phyloP scores from a whole-genome alignment of 2,329 filamentous ascomycete genomes.

The Colletotrichum spaethianum region DNA sequence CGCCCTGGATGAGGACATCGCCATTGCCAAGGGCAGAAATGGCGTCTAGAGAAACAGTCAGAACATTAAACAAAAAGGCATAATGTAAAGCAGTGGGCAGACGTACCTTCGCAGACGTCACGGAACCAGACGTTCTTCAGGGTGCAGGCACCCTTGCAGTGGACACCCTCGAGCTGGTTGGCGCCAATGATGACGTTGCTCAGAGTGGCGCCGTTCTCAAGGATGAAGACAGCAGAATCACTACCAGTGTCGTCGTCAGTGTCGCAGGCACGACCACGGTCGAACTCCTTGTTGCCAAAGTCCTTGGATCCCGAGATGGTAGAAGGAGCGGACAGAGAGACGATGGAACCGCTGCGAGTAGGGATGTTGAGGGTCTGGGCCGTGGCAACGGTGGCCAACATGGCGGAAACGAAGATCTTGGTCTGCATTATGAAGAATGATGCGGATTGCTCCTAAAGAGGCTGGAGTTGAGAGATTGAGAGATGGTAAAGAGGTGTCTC shows the following conservation, averaged over 20 bases:
- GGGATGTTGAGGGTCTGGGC: conserved; percentile 46
- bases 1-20: conserved; percentile 47
- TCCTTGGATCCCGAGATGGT: conserved; percentile 42
- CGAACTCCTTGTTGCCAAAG: conserved; percentile 44
- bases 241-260: conserved; percentile 43
- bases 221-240: conserved; percentile 63
- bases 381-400: conserved; percentile 35
- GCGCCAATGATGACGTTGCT: conserved; percentile 68
- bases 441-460: neutral
- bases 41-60: conserved; percentile 7
- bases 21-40: conserved; percentile 38
- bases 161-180: conserved; percentile 65
- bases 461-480: neutral
- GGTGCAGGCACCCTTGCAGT: conserved; percentile 63
- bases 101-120: conserved; percentile 54
- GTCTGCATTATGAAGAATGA: conserved; percentile 30
- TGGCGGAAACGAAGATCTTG: conserved; percentile 33
- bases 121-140: conserved; percentile 56
- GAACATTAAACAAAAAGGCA: too few relatives aligned
- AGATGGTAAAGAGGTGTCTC: neutral
- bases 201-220: conserved; percentile 64
- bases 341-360: conserved; percentile 43
- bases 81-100: accelerated
- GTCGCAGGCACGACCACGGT: conserved; percentile 43
- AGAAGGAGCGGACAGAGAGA: conserved; percentile 42